Evolutionary conservation across 352 stramenopile species (phyloP), one percentile per base, ranked within the genome.

Genomic region (Phytophthora cryptogea): DNA sequence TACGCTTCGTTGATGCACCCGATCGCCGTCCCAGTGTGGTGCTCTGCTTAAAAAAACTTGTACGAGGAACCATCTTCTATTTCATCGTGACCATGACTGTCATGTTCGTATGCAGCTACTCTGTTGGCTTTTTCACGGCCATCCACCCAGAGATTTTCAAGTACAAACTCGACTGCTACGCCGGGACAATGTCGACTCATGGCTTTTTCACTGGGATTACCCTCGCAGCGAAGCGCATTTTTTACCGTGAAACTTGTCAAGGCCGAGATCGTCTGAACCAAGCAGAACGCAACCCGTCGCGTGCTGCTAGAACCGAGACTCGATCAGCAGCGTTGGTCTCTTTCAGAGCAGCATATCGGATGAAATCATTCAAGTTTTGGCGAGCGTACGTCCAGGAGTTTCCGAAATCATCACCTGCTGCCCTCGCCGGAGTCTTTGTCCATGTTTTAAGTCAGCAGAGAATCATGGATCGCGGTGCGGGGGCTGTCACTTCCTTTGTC

Each of bases 31-130:
- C 54, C 30, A 60, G 40, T 8, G 8, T 52, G 2, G 52, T 28
- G 54, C 55, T 65, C 53, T 65, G 61, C n/a, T 7, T 69, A 0
- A 64, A 60, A 20, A 63, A 60, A 10, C 53, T 69, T 5, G n/a
- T 46, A 2, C 41, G 40, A 1, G 30, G 8, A 2, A 42, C 41
- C 0, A 13, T 17, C 4, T 28, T 54, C 11, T 64, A 64, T 31
- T 69, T 60, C n/a, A 10, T 65, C 30, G 16, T 23, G 2, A 47
- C 33, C 4, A 8, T 69, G 5, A n/a, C 16, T 28, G n/a, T 64
- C 2, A 59, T 59, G 41, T 5, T 64, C 2, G 8, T 23, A 2
- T 56, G 42, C 13, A 45, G 54, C 14, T 16, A 10, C 28, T 49
- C 53, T 17, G 37, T 59, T 10, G 61, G 26, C 1, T 63, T 57